Percentiles rank a stretch among this genome's conserved stretches.
Conservation (phyloP, 2,329 filamentous ascomycete genomes). For the Pseudogymnoascus sp. region DNA sequence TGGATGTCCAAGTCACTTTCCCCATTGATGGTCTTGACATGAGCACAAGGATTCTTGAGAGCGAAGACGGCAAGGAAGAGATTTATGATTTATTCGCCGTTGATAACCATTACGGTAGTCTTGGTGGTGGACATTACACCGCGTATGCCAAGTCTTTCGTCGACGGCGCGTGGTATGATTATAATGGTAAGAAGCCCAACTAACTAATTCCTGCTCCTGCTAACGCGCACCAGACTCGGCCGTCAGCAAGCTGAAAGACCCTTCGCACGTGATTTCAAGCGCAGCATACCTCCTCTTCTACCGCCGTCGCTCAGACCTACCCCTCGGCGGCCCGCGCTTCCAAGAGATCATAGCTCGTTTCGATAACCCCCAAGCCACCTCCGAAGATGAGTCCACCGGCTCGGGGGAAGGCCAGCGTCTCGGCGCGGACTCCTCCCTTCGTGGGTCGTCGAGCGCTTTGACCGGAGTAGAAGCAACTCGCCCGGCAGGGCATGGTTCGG, state of each 20-base stretch:
- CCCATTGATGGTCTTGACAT: constrained; percentile 83
- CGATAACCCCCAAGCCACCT: constrained; percentile 43
- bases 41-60: constrained; percentile 68
- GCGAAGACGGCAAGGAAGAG: constrained; percentile 72
- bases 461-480: constrained; percentile 68
- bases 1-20: constrained; percentile 87
- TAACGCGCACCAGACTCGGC: constrained; percentile 61
- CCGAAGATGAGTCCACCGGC: constrained; percentile 39
- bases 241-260: constrained; percentile 55
- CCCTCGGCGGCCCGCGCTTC: constrained; percentile 73
- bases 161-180: constrained; percentile 87
- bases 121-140: constrained; percentile 94
- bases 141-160: constrained; percentile 90
- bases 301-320: constrained; percentile 67
- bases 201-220: constrained; percentile 18
- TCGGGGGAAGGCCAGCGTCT: constrained; percentile 82
- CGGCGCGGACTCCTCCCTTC: constrained; percentile 74
- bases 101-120: constrained; percentile 88
- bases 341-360: constrained; percentile 62
- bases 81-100: constrained; percentile 92
- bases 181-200: constrained; percentile 66
- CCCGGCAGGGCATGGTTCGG: constrained; percentile 55
- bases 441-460: constrained; percentile 87
- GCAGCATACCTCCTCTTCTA: constrained; percentile 95
- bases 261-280: constrained; percentile 58